These are phyloP conservation scores for Liquidambar formosana DNA, from an alignment of 164 flowering plant genomes.

Conservation along the genomic window DNA sequence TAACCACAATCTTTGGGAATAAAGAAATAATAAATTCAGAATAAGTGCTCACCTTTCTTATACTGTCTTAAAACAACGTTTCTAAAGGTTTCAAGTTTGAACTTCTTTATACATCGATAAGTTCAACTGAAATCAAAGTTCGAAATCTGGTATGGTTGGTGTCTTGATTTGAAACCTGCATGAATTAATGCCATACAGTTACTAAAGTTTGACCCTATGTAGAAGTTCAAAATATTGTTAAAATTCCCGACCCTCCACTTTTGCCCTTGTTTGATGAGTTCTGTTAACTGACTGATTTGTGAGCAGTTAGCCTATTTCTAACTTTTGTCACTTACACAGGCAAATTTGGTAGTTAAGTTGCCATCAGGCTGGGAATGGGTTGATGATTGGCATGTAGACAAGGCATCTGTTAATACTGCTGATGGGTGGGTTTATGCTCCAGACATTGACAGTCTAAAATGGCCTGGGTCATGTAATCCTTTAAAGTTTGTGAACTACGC, in stretches of 20 bases:
- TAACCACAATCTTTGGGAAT: neutral
- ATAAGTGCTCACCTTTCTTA: no score
- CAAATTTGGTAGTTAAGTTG: slow-evolving; percentile 34
- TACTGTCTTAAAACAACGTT: no score
- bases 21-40: neutral
- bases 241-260: neutral
- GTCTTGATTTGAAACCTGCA: neutral
- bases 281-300: neutral
- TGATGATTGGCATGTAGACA: slow-evolving; percentile 83
- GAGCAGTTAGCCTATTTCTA: no score
- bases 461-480: slow-evolving; percentile 62
- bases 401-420: slow-evolving; percentile 43
- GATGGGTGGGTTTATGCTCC: slow-evolving; percentile 95
- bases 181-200: neutral
- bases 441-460: slow-evolving; percentile 53
- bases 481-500: slow-evolving; percentile 49
- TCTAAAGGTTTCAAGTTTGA: no score
- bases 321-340: slow-evolving; percentile 34
- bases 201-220: neutral
- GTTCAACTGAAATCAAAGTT: no score
- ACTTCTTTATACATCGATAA: no score
- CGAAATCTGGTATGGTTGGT: neutral
- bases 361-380: slow-evolving; percentile 81
- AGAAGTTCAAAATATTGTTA: neutral
- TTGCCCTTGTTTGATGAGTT: neutral